Percentiles rank a stretch among this genome's conserved stretches.
Conservation (phyloP, 2,329 filamentous ascomycete genomes). For the Diplodia seriata region DNA sequence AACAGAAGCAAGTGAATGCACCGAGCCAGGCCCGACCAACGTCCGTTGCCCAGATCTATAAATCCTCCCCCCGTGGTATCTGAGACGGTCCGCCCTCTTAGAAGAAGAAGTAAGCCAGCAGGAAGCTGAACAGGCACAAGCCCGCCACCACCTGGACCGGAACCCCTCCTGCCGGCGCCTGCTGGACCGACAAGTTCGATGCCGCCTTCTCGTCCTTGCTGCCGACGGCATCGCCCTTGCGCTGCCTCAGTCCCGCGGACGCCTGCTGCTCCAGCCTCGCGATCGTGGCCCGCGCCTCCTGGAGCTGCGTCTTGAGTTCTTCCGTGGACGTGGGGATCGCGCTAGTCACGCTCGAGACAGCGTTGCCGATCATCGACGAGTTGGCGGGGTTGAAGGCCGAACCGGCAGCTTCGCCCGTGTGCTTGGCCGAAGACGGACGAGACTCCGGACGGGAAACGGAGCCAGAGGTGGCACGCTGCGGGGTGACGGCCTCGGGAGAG, state of each 20-base stretch:
- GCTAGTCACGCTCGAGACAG: constrained; percentile 59
- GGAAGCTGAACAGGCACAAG: constrained; percentile 86
- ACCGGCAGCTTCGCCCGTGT: constrained; percentile 51
- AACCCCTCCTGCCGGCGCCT: constrained; percentile 73
- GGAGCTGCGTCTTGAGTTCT: constrained; percentile 75
- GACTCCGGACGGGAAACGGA: constrained; percentile 50
- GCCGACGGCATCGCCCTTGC: constrained; percentile 67
- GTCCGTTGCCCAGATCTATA: constrained; percentile 15
- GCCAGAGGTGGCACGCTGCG: constrained; percentile 48
- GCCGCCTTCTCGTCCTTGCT: constrained; percentile 56
- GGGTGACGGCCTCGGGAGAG: constrained; percentile 58
- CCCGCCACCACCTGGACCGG: constrained; percentile 83
- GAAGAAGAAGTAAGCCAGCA: constrained; percentile 96
- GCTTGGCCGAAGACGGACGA: constrained; percentile 48
- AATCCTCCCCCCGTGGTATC: constrained; percentile 15
- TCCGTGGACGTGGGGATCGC: constrained; percentile 59
- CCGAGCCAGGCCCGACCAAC: constrained; percentile 20
- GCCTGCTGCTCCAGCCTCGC: constrained; percentile 68
- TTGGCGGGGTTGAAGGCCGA: constrained; percentile 52
- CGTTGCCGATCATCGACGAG: constrained; percentile 50
- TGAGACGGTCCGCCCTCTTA: constrained; percentile 51
- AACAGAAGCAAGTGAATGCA: constrained; percentile 26
- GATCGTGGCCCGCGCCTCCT: constrained; percentile 77
- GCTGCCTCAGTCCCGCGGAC: constrained; percentile 73
- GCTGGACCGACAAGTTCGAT: constrained; percentile 57